A percentile compares a stretch with the other conserved stretches of the same genome.
These are phyloP conservation scores for Penicillium sclerotiorum DNA, from an alignment of 2,329 filamentous ascomycete species.

Conservation along the genomic window DNA sequence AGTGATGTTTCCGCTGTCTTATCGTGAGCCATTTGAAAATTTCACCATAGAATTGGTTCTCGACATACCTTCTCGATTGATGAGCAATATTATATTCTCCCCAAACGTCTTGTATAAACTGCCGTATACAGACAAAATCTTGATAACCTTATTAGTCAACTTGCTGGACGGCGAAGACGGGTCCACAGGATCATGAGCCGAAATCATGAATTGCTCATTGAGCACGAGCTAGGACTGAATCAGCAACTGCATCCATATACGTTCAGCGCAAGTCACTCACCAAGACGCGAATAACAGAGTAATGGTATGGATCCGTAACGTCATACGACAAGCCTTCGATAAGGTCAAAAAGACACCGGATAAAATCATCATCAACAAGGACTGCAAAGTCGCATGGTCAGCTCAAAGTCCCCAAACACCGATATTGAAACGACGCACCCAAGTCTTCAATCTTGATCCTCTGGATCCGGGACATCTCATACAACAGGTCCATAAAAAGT, in stretches of 20 bases:
- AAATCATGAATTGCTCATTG: slow-evolving; percentile 98
- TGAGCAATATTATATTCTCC: slow-evolving; percentile 91
- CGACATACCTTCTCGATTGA: slow-evolving; percentile 77
- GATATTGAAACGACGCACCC: too few species aligned
- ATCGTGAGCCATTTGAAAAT: slow-evolving; percentile 13
- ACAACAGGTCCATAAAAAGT: slow-evolving; percentile 82
- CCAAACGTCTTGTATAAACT: slow-evolving; percentile 89
- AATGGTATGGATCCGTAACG: slow-evolving; percentile 90
- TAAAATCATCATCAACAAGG: slow-evolving; percentile 72
- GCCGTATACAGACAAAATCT: slow-evolving; percentile 80
- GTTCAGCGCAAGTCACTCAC: slow-evolving; percentile 55
- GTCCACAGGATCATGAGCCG: slow-evolving; percentile 57
- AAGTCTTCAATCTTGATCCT: slow-evolving; percentile 76
- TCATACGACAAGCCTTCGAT: slow-evolving; percentile 89
- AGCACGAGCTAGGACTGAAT: slow-evolving; percentile 70
- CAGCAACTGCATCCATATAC: neutral
- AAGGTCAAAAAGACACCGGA: slow-evolving; percentile 79
- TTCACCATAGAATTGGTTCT: too few species aligned
- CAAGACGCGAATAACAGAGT: slow-evolving; percentile 88
- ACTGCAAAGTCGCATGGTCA: slow-evolving; percentile 40
- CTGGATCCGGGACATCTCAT: slow-evolving; percentile 95
- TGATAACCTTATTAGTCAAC: slow-evolving; percentile 91
- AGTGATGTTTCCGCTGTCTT: slow-evolving; percentile 76
- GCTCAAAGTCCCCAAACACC: too few species aligned
- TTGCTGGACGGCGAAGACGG: slow-evolving; percentile 49